These are phyloP conservation scores for Phytophthora litchii DNA, from an alignment of 352 stramenopile genomes.

Conservation along the genomic window DNA sequence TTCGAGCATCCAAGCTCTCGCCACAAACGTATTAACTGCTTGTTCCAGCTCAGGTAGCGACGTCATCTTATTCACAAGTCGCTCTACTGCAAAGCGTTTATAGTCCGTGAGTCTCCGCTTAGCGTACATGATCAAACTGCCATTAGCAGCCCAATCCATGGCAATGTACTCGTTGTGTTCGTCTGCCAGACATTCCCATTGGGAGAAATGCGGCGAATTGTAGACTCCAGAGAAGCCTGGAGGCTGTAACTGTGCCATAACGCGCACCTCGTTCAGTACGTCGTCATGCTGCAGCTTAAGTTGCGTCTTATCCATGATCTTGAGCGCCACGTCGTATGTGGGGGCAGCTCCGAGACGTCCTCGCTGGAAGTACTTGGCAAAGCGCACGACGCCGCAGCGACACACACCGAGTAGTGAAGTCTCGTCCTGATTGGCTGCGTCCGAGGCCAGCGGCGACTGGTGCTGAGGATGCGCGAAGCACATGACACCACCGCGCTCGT, in stretches of 20 bases:
- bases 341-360: conserved; percentile 23
- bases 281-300: conserved; percentile 76
- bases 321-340: conserved; percentile 70
- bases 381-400: conserved; percentile 76
- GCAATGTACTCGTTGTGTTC: conserved; percentile 81
- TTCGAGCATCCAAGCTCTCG: conserved; percentile 75
- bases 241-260: conserved; percentile 79
- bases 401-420: conserved; percentile 63
- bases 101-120: conserved; percentile 70
- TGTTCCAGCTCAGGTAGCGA: conserved; percentile 51
- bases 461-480: conserved; percentile 63
- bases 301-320: conserved; percentile 77
- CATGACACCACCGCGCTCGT: conserved; percentile 65
- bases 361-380: conserved; percentile 76
- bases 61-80: conserved; percentile 59
- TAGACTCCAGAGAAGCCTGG: conserved; percentile 63
- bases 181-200: conserved; percentile 78
- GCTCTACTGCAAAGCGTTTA: conserved; percentile 66
- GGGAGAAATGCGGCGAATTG: conserved; percentile 65
- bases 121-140: conserved; percentile 69
- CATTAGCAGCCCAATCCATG: conserved; percentile 76
- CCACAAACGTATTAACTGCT: conserved; percentile 62
- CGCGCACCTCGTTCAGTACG: conserved; percentile 78
- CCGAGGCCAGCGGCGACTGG: conserved; percentile 44
- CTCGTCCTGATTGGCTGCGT: conserved; percentile 54